Conservation (phyloP, 345 rosid species). For the Lepidium africanum region DNA sequence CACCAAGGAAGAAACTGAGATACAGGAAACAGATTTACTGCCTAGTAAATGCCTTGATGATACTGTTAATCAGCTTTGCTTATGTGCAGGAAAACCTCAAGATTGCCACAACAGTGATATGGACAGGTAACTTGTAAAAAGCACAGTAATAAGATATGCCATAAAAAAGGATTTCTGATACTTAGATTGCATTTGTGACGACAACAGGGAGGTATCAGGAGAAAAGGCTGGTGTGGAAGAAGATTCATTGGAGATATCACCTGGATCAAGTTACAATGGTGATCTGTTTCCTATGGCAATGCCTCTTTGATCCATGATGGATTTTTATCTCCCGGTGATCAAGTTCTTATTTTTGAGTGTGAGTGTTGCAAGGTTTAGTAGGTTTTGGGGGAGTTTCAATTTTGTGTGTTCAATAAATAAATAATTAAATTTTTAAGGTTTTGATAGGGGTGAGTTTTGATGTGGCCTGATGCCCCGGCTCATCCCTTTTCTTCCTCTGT, state of each 20-base stretch:
- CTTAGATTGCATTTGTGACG: neutral
- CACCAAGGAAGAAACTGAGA: slow-evolving; percentile 17
- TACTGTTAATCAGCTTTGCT: slow-evolving; percentile 25
- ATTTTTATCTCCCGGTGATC: too few species aligned
- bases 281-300: slow-evolving; percentile 35
- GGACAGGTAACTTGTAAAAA: slow-evolving; percentile 22
- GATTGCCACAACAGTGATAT: slow-evolving; percentile 27
- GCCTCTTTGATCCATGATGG: slow-evolving; percentile 13
- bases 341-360: neutral
- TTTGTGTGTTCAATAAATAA: slow-evolving; percentile 6
- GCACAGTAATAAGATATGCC: too few species aligned
- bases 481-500: neutral
- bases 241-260: slow-evolving; percentile 23
- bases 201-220: slow-evolving; percentile 23
- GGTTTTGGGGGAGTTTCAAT: neutral
- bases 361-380: slow-evolving; percentile 4
- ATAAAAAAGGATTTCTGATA: neutral
- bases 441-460: slow-evolving; percentile 14
- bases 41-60: slow-evolving; percentile 18
- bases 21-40: slow-evolving; percentile 11
- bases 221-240: slow-evolving; percentile 23
- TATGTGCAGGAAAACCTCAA: slow-evolving; percentile 34
- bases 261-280: slow-evolving; percentile 35
- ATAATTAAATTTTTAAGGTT: neutral
- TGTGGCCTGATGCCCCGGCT: slow-evolving; percentile 31